A percentile compares a stretch with the other conserved stretches of the same genome.
Evolutionary conservation across 176 grass and related monocot genomes (phyloP).

Genomic region (Eragrostis nindensis): DNA sequence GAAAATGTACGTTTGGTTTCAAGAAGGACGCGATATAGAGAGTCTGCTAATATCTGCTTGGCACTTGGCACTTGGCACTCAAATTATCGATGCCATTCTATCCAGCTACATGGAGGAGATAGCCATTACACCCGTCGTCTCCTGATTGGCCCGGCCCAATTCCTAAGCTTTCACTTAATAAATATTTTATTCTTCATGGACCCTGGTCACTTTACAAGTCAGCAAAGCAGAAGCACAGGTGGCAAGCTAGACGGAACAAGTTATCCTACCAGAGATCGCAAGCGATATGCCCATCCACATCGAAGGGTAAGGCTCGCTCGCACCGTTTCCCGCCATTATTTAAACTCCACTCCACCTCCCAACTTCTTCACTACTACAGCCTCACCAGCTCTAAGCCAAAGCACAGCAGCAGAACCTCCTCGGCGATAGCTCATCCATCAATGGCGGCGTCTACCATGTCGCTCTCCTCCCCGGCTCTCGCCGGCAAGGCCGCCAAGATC

Average conservation of each 20-base stretch:
- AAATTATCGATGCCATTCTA: conserved; percentile 13
- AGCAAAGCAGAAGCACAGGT: background rate
- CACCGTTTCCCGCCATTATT: conserved; percentile 30
- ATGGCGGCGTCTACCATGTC: conserved; percentile 43
- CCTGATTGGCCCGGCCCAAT: background rate
- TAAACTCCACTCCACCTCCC: conserved; percentile 21
- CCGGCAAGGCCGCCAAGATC: conserved; percentile 25
- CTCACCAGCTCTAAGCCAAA: conserved; percentile 6
- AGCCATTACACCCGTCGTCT: background rate
- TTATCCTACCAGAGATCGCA: conserved; percentile 20
- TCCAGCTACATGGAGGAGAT: background rate
- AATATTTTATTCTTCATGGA: background rate
- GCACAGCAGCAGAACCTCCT: background rate
- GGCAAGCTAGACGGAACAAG: background rate
- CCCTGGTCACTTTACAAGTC: conserved; percentile 17
- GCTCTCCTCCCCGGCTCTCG: conserved; percentile 30
- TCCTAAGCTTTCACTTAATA: background rate
- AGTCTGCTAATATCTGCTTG: no score
- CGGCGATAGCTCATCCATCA: background rate
- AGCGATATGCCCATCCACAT: conserved; percentile 34
- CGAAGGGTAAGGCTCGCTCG: background rate
- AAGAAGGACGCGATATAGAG: no score
- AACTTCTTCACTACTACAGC: background rate
- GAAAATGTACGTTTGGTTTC: no score
- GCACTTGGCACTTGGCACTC: background rate